Base-by-base conservation (phyloP, 352 stramenopile genomes). In the Phytophthora litchii region DNA sequence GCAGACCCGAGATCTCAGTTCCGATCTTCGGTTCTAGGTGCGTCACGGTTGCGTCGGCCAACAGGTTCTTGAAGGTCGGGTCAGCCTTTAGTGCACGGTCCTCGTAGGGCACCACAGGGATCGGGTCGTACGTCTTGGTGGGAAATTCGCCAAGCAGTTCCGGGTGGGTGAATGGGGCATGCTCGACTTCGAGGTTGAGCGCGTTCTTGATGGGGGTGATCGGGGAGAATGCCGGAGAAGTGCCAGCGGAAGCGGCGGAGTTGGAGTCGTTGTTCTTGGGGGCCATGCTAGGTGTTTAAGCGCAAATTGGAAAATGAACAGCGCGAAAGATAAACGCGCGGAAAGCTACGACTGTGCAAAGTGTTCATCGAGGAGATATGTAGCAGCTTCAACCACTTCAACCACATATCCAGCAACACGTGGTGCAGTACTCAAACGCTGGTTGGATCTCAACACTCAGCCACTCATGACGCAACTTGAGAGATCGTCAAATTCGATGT, bases 181-280 rank as follows among this genome's bases (percentile, higher is more conserved):
- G 57, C 3, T 60, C 37, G 34, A 60, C 41, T 6, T 69, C 59
- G 21, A 43, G 47, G 14, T 42, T 45, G 19, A 72, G 64, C 1
- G 64, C 64, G 53, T 72, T 72, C 52, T 69, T 69, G 40, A 69
- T 58, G 23, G 41, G 58, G 32, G 46, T 44, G 6, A 40, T 34
- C 13, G 16, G 9, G 20, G 43, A 13, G 12, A 19, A 8, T 17
- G 16, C 27, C 11, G 27, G 1, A 0, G 32, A 36, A 13, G 47
- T 5, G 8, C 23, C 8, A 6, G 46, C 8, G 9, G 47, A 25
- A 12, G 17, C 5, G 5, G 23, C 23, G 23, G 23, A 5, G 5
- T 27, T 19, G 21, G 47, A 16, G 29, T 47, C 37, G 57, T 56
- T 55, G 47, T 55, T 58, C 17, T 50, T 61, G 41, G 46, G 54